Evolutionary conservation across 1,284 basidiomycete genomes (phyloP), one percentile per base, ranked within the genome.

Genomic region (Ganoderma boninense): DNA sequence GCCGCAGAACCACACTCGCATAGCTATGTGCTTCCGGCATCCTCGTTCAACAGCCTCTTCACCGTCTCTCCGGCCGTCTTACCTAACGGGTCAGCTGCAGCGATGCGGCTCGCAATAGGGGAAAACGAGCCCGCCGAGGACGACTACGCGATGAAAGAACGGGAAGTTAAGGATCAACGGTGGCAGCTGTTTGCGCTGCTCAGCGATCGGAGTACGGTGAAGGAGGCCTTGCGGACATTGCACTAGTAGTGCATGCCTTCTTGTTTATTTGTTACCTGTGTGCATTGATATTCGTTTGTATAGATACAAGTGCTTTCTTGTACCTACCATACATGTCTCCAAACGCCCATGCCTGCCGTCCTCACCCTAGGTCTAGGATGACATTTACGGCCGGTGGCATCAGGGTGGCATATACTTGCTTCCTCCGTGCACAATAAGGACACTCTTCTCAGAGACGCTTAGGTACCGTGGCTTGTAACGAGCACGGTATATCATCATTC

Each of bases 111-210:
- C 44, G 86, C 89, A 1, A 79, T 89, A 23, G 89, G 90, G 23
- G 89, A 90, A 38, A 84, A 85, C 52, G 89, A 90, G 78, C 84
- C 73, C 73, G 84, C 77, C 65, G 89, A 90, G 42, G 86, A 91
- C 64, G 81, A 89, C 18, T 79, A 84, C 1, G 76, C 89, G 11
- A 81, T 91, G 59, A 90, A 90, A 76, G 88, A 92, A 72, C 82
- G 89, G 38, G 90, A 93, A 72, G 87, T 89, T 26, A 83, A 86
- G 66, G 91, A 94, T 79, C 87, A 88, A 71, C 82, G 89, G 57
- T 93, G 91, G 91, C 92, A 94, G 77, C 85, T 93, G 52, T 84
- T 94, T 71, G 92, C 92, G 62, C 80, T 95, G 42, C 82, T 95
- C n/a, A 87, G 86, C 16, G 90, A 94, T 77, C 81, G 92, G 70